Percentiles rank a stretch among this genome's conserved stretches.
Evolutionary conservation across 768 basidiomycete species (phyloP).

Genomic region (Macrolepiota dolichaula): DNA sequence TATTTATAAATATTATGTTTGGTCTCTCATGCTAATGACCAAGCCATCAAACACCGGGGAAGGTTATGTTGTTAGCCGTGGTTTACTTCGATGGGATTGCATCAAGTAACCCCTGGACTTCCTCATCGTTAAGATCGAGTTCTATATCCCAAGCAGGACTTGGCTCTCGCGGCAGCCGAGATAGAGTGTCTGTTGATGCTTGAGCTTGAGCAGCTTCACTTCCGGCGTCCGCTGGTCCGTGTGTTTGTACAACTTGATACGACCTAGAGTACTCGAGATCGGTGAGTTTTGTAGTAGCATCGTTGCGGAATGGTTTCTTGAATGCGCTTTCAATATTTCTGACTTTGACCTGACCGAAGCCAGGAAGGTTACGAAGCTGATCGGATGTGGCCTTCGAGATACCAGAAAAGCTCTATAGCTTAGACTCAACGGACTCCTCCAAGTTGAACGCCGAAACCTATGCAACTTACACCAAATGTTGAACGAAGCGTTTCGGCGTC

Average conservation of each 20-base stretch:
- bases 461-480: constrained; percentile 77
- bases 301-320: constrained; percentile 80
- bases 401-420: constrained; percentile 74
- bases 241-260: constrained; percentile 1
- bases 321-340: constrained; percentile 89
- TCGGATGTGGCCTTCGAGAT: constrained; percentile 73
- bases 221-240: not conserved
- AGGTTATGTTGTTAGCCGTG: not conserved
- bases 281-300: constrained; percentile 45
- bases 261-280: constrained; percentile 13
- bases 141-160: constrained; percentile 79
- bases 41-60: too few relatives aligned
- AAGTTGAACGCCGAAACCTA: not conserved
- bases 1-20: not conserved
- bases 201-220: not conserved
- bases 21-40: not conserved
- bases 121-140: constrained; percentile 39
- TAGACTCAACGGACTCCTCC: not conserved
- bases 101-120: not conserved
- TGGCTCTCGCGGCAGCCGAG: constrained; percentile 29
- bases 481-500: constrained; percentile 91
- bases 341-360: constrained; percentile 93
- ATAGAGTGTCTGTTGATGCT: not conserved
- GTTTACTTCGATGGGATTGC: not conserved
- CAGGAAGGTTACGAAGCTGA: constrained; percentile 80